These are phyloP conservation scores for Candida gigantensis DNA, from an alignment of 1,139 yeast genomes.

Conservation along the genomic window DNA sequence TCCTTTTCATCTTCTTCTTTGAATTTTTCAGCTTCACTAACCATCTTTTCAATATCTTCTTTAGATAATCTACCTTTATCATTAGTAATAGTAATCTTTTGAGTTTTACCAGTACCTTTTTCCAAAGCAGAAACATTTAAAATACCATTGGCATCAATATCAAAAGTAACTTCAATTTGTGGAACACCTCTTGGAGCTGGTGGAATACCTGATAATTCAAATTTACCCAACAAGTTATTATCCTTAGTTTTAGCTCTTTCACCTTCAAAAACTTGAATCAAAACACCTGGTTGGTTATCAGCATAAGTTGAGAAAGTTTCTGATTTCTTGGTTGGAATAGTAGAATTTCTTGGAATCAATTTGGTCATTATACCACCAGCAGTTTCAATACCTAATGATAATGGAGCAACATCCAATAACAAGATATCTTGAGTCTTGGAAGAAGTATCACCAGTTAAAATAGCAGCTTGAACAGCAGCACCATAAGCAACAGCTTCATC, in stretches of 20 bases:
- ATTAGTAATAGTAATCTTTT: constrained; percentile 42
- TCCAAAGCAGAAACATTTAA: constrained; percentile 90
- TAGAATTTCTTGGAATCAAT: constrained; percentile 92
- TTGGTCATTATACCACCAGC: constrained; percentile 98
- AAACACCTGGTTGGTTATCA: constrained; percentile 94
- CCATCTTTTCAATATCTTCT: constrained; percentile 53
- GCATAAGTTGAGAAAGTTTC: constrained; percentile 95
- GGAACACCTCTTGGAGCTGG: constrained; percentile 99
- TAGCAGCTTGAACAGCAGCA: constrained; percentile 48
- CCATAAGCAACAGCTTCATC: constrained; percentile 50
- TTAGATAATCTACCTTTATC: constrained; percentile 53
- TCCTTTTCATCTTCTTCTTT: constrained; percentile 42
- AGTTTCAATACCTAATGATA: constrained; percentile 92
- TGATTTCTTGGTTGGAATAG: constrained; percentile 93
- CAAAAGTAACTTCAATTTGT: constrained; percentile 92
- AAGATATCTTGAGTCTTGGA: constrained; percentile 79
- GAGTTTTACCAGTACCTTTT: constrained; percentile 80
- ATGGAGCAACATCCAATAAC: constrained; percentile 88
- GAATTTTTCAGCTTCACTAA: constrained; percentile 44
- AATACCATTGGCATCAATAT: constrained; percentile 92
- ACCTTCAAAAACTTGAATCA: constrained; percentile 95
- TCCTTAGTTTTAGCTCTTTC: constrained; percentile 95
- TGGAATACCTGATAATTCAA: constrained; percentile 91
- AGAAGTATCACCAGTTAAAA: constrained; percentile 81
- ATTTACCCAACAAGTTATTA: constrained; percentile 91